Conservation (phyloP, 2,329 filamentous ascomycete species). For the Exophiala xenobiotica region DNA sequence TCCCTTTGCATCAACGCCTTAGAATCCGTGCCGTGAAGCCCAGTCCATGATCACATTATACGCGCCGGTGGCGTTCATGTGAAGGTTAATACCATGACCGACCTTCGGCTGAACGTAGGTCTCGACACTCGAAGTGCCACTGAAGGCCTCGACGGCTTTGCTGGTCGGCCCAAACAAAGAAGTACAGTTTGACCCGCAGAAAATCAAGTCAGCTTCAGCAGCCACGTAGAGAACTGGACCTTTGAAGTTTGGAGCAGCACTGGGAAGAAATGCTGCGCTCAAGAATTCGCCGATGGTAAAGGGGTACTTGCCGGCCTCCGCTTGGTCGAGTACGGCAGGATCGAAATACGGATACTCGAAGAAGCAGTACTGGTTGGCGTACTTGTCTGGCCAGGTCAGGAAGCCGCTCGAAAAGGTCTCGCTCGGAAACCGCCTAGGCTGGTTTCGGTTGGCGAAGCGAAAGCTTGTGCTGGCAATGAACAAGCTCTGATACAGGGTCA, state of each 20-base stretch:
- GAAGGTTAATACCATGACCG: slow-evolving; percentile 35
- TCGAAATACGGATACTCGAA: slow-evolving; percentile 58
- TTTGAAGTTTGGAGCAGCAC: slow-evolving; percentile 21
- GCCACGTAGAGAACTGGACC: slow-evolving; percentile 33
- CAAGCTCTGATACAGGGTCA: slow-evolving; percentile 44
- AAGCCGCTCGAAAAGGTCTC: slow-evolving; percentile 55
- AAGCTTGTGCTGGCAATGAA: slow-evolving; percentile 27
- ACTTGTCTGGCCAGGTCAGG: slow-evolving; percentile 51
- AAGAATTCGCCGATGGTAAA: slow-evolving; percentile 34
- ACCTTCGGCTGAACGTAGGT: slow-evolving; percentile 32
- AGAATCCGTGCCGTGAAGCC: slow-evolving; percentile 33
- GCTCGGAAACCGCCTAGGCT: slow-evolving; percentile 17
- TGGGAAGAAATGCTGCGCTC: slow-evolving; percentile 14
- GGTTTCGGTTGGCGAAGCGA: slow-evolving; percentile 36
- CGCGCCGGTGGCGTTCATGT: slow-evolving; percentile 32
- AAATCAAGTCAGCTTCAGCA: slow-evolving; percentile 27
- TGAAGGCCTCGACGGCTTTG: slow-evolving; percentile 21
- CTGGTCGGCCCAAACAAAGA: slow-evolving; percentile 29
- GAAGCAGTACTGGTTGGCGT: slow-evolving; percentile 45
- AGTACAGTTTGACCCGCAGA: slow-evolving; percentile 33
- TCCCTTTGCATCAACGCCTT: no score
- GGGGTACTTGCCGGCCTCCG: slow-evolving; percentile 34
- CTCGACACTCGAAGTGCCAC: slow-evolving; percentile 27
- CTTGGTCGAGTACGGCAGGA: slow-evolving; percentile 49
- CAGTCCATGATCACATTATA: slow-evolving; percentile 32